phyloP scores from a whole-genome alignment of 2,329 filamentous ascomycete species.

The Hymenotorrendiella dingleyae region DNA sequence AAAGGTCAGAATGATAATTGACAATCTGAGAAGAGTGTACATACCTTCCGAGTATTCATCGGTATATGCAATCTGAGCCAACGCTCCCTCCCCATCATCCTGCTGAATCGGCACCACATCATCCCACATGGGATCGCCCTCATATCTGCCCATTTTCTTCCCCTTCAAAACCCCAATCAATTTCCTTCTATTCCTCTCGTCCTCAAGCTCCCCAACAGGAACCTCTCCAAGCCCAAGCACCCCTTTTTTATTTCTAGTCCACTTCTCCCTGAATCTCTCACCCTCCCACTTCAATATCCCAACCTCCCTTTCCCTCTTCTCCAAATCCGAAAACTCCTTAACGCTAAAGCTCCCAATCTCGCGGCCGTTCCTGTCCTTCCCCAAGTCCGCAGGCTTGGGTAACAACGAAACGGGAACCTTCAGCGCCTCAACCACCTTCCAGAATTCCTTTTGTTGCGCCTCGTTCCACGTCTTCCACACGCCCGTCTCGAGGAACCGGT shows the following conservation, averaged over 20 bases:
- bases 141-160: constrained; percentile 28
- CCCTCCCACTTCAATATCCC: constrained; percentile 18
- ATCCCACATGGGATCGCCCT: constrained; percentile 67
- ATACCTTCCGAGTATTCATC: constrained; percentile 78
- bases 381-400: constrained; percentile 19
- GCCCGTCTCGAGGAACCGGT: constrained; percentile 20
- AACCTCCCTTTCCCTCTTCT: constrained; percentile 17
- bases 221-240: not conserved
- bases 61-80: constrained; percentile 89
- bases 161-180: constrained; percentile 21
- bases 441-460: constrained; percentile 25
- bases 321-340: constrained; percentile 19
- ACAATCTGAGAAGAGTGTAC: constrained; percentile 18
- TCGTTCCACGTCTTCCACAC: constrained; percentile 22
- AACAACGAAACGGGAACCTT: constrained; percentile 25
- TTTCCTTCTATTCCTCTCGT: constrained; percentile 25
- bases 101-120: constrained; percentile 79
- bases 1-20: not conserved
- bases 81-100: constrained; percentile 73
- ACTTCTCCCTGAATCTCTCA: constrained; percentile 14
- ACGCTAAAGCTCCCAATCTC: constrained; percentile 21
- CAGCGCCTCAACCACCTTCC: constrained; percentile 19
- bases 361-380: constrained; percentile 20
- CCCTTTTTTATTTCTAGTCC: constrained; percentile 4
- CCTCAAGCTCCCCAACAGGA: constrained; percentile 17